Base-by-base conservation (phyloP, 805 yeast genomes). In the Starmerella khaoyaiensis region DNA sequence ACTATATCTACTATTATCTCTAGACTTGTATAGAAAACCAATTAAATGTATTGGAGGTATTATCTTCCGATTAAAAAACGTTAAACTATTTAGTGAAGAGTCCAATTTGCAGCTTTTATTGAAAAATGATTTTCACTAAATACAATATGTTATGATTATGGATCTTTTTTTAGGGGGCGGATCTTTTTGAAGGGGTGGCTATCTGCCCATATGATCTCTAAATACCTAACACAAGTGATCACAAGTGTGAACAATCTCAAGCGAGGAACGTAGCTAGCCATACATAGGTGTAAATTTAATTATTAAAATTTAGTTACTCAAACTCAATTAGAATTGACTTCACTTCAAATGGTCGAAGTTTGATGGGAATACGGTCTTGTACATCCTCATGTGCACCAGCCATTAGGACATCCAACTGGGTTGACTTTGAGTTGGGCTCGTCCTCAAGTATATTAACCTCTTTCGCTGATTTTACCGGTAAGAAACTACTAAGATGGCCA, bases 301-400 rank as follows among this genome's bases (percentile, higher is more conserved):
- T n/a, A n/a, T n/a, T n/a, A n/a, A n/a, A n/a, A n/a, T n/a, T n/a
- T n/a, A n/a, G n/a, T 15, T 28, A 41, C 4, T 28, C 40, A 10
- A 61, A 45, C 40, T 55, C 58, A 7, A 77, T 61, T 46, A 73
- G 66, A 50, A 57, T 71, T 4, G 81, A 70, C 9, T 78, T 79
- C 44, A 86, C 71, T 54, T 84, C 95, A 57, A 86, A 86, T 3
- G 86, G 79, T 46, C 79, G 68, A 44, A 82, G 64, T 12, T 61
- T 60, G 25, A 67, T 51, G 26, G 55, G 50, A 21, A 52, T 45
- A 16, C 50, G 42, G n/a, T 55, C 57, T 14, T 14, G 17, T 28
- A 47, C 51, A 9, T 33, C 46, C 26, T 34, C 42, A 29, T 36
- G 29, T 16, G 20, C 9, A 11, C 34, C 52, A 6, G 27, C 27